Evolutionary conservation across 768 basidiomycete genomes (phyloP), one percentile per base, ranked within the genome.

Genomic region (Albatrellus ellisii): DNA sequence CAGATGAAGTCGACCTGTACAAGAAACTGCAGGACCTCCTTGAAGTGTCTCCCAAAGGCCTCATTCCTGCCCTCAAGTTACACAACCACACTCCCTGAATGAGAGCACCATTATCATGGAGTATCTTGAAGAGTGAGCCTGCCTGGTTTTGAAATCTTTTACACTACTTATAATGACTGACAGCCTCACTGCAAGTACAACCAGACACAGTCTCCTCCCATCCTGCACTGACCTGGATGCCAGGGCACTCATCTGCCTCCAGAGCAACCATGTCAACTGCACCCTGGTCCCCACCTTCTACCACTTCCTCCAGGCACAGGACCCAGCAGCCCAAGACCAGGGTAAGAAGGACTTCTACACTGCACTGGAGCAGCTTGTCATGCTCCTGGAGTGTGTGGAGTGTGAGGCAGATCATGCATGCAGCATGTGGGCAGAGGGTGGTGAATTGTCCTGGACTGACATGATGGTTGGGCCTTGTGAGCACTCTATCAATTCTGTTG

Each of bases 1-100:
- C 45, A 85, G 83, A 79, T 51, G 83, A 86, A 59, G 79, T 85
- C 22, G 79, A 86, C 58, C 81, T 82, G 15, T 87, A 88, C 64
- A 75, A 76, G 60, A 90, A 88, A 50, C 82, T 85, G 0, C 58
- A 73, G 37, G 83, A 84, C 25, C 70, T 90, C 15, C 65, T 91
- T n/a, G 74, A 82, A 27, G 65, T 86, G 14, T 87, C 84, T 12
- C 84, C 86, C 1, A 85, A 83, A 52, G 85, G 87, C 0, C 68
- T 90, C 3, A 83, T 91, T 1, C 85, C 86, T 0, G 83, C 69
- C 0, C 52, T 84, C 22, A 72, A 67, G 50, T 57, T 86, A 41
- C 60, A 75, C 78, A 76, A 0, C 73, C 79, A 0, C 62, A 73
- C 26, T 71, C 75, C 0, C 59, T 88, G 10, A 81, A 87, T 55